A percentile compares a stretch with the other conserved stretches of the same genome.
These are phyloP conservation scores for Chytriomyces sp. DNA, from an alignment of 192 early-diverging fungal genomes.

Conservation along the genomic window DNA sequence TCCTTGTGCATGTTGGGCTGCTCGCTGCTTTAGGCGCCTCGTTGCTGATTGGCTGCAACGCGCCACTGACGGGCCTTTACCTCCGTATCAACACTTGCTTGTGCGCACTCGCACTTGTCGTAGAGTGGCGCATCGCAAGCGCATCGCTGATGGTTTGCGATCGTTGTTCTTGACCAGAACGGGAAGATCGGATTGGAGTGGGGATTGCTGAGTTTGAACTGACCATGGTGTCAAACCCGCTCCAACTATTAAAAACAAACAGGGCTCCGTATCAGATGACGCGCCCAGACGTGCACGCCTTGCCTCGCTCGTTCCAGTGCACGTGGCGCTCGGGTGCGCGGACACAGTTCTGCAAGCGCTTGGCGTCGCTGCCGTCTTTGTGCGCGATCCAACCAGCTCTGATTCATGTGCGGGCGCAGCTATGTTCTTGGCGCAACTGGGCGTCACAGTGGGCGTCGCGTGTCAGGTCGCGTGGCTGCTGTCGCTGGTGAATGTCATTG, in stretches of 20 bases:
- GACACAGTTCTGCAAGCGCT: constrained; percentile 32
- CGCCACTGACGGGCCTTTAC: no score
- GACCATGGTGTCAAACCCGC: no score
- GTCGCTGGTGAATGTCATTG: constrained; percentile 17
- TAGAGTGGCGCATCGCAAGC: constrained; percentile 24
- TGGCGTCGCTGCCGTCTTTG: constrained; percentile 22
- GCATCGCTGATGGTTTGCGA: no score
- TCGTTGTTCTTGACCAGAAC: no score
- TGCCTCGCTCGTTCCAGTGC: constrained; percentile 34
- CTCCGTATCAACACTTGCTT: neutral
- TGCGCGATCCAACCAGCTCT: neutral
- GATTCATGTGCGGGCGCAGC: neutral
- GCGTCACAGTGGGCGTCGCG: constrained; percentile 12
- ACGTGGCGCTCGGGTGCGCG: constrained; percentile 12
- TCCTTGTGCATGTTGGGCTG: constrained; percentile 6
- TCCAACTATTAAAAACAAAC: no score
- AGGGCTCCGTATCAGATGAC: constrained; percentile 40
- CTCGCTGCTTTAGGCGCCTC: neutral
- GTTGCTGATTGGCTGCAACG: neutral
- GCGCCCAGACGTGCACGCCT: constrained; percentile 27
- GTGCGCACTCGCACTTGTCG: neutral
- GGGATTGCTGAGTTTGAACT: no score
- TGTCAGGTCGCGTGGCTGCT: constrained; percentile 23
- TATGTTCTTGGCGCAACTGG: neutral
- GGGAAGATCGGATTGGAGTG: no score